Percentiles rank a stretch among this genome's conserved stretches.
These are phyloP conservation scores for Mycena venus DNA, from an alignment of 768 basidiomycete genomes.

Conservation along the genomic window DNA sequence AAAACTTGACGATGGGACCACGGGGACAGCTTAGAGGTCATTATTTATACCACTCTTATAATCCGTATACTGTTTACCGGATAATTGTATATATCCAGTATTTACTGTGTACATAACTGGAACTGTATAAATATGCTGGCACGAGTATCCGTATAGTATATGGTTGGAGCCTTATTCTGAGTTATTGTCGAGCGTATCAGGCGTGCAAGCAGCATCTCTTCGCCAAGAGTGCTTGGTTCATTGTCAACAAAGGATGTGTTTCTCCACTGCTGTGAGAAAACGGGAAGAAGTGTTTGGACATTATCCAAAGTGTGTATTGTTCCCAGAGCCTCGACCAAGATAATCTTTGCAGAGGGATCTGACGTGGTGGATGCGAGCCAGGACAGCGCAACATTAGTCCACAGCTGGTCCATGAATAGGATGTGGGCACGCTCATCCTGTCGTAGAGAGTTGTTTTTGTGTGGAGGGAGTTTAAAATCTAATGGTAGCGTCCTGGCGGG, in stretches of 20 bases:
- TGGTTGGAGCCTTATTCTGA: too few relatives aligned
- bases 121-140: too few relatives aligned
- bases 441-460: neutral
- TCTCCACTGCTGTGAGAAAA: neutral
- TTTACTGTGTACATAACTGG: too few relatives aligned
- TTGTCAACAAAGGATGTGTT: neutral
- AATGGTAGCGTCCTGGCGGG: neutral
- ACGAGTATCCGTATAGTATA: too few relatives aligned
- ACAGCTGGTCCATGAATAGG: neutral
- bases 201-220: neutral
- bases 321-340: neutral
- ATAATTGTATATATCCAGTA: too few relatives aligned
- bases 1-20: too few relatives aligned
- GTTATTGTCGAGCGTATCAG: neutral
- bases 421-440: neutral
- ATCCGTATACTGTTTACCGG: too few relatives aligned
- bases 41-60: too few relatives aligned
- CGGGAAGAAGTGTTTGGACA: neutral
- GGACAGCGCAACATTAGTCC: neutral
- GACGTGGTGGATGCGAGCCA: neutral
- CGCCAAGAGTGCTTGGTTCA: neutral
- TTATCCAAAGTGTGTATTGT: neutral
- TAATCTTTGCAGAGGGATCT: neutral
- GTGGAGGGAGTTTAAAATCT: neutral
- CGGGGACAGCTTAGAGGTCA: too few relatives aligned